Evolutionary conservation across 768 basidiomycete genomes (phyloP).

Genomic region (Amanita phalloides): DNA sequence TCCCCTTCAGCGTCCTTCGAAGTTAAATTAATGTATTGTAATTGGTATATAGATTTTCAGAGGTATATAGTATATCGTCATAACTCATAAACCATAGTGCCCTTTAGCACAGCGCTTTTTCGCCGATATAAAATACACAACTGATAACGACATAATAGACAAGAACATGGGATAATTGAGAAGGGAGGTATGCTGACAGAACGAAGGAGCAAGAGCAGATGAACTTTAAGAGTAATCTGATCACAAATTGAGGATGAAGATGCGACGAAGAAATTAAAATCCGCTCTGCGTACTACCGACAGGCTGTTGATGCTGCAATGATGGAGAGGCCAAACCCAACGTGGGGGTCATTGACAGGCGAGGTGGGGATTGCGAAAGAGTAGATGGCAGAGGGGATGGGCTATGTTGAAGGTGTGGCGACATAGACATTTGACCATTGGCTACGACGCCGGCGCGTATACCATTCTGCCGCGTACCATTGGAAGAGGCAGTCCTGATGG

Average conservation of each 20-base stretch:
- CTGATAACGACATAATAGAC: constrained; percentile 3
- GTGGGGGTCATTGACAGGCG: constrained; percentile 39
- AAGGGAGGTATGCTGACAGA: not conserved
- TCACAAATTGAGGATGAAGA: not conserved
- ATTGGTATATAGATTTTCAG: constrained; percentile 5
- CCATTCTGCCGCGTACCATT: constrained; percentile 40
- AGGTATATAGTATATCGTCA: constrained; percentile 7
- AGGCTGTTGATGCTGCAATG: constrained; percentile 42
- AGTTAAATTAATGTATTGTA: constrained; percentile 2
- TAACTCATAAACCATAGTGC: constrained; percentile 3
- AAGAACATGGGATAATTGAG: constrained; percentile 3
- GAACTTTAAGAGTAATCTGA: not conserved
- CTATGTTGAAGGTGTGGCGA: constrained; percentile 42
- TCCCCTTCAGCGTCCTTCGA: not conserved
- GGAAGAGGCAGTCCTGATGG: constrained; percentile 41
- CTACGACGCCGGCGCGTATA: constrained; percentile 15
- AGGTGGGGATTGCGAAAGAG: constrained; percentile 34
- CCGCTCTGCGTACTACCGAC: constrained; percentile 42
- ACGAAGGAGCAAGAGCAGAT: not conserved
- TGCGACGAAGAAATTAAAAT: constrained; percentile 23
- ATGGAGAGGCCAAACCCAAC: constrained; percentile 43
- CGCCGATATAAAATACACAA: constrained; percentile 4
- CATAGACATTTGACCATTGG: constrained; percentile 34
- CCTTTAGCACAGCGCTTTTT: not conserved
- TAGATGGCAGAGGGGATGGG: constrained; percentile 34